Conservation (phyloP, 2,329 filamentous ascomycete genomes). For the Diaporthe humulicola region DNA sequence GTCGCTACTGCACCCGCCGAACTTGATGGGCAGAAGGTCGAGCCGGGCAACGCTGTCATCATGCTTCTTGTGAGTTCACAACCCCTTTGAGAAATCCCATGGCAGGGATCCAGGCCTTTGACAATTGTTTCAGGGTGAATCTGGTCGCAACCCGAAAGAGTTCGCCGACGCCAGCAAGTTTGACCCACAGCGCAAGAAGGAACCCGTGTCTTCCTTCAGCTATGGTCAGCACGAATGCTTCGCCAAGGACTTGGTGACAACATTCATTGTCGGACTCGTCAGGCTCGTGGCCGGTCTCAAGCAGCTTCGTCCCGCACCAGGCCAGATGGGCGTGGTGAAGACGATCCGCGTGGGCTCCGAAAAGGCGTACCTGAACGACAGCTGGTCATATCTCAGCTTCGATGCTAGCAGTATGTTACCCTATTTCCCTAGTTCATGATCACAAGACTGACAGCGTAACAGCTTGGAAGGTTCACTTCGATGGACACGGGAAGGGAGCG, state of each 20-base stretch:
- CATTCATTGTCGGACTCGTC: constrained; percentile 57
- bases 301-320: constrained; percentile 59
- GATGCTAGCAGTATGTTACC: constrained; percentile 60
- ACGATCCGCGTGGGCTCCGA: constrained; percentile 55
- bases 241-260: constrained; percentile 51
- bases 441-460: constrained; percentile 42
- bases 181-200: constrained; percentile 35
- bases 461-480: constrained; percentile 57
- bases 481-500: constrained; percentile 49
- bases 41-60: constrained; percentile 56
- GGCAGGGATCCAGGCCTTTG: accelerated
- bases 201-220: constrained; percentile 57
- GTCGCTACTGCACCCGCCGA: constrained; percentile 45
- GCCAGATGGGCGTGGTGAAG: constrained; percentile 60
- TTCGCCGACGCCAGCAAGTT: constrained; percentile 56
- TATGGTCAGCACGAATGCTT: constrained; percentile 59
- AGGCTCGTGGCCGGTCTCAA: constrained; percentile 59
- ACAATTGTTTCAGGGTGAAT: constrained; percentile 49
- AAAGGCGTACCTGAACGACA: constrained; percentile 61
- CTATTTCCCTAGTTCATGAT: accelerated
- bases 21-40: constrained; percentile 54
- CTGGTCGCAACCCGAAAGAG: constrained; percentile 54
- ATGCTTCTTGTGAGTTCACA: constrained; percentile 53
- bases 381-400: constrained; percentile 60
- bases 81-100: accelerated